Evolutionary conservation across 1,139 yeast species (phyloP).

Genomic region (Hansenula lynferdii): DNA sequence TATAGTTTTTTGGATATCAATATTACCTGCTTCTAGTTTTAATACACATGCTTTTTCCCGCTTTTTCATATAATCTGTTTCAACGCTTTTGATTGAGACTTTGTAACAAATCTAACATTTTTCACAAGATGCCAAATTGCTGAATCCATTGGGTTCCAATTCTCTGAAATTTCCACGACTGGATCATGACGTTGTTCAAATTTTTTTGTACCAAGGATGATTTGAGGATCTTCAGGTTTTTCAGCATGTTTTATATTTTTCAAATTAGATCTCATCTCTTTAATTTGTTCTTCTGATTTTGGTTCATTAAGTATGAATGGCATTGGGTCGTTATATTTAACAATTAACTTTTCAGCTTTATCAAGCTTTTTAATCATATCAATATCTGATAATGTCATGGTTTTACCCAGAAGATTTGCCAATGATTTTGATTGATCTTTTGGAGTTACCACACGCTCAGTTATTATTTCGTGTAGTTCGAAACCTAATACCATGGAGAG

Average conservation of each 20-base stretch:
- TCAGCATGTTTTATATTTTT: neutral
- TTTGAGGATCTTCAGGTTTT: conserved; percentile 5
- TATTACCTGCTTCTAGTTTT: no score
- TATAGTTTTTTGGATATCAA: no score
- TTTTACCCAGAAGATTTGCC: conserved; percentile 5
- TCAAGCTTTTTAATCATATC: conserved; percentile 14
- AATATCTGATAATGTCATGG: conserved; percentile 9
- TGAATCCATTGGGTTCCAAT: conserved; percentile 13
- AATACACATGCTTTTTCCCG: no score
- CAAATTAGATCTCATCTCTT: conserved; percentile 9
- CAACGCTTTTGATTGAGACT: neutral
- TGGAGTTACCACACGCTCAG: conserved; percentile 2
- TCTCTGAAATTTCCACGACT: conserved; percentile 17
- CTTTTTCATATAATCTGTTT: neutral
- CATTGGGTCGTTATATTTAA: conserved; percentile 8
- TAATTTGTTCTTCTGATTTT: conserved; percentile 9
- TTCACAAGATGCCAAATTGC: conserved; percentile 15
- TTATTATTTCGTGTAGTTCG: conserved; percentile 8
- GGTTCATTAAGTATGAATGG: conserved; percentile 14
- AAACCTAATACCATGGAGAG: conserved; percentile 13
- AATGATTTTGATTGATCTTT: conserved; percentile 11
- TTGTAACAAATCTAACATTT: conserved; percentile 6
- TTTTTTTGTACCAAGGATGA: conserved; percentile 9
- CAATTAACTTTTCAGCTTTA: conserved; percentile 6
- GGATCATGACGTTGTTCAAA: conserved; percentile 19